Base-by-base conservation (phyloP, 108 stramenopile genomes). In the Pelagomonas calceolata region DNA sequence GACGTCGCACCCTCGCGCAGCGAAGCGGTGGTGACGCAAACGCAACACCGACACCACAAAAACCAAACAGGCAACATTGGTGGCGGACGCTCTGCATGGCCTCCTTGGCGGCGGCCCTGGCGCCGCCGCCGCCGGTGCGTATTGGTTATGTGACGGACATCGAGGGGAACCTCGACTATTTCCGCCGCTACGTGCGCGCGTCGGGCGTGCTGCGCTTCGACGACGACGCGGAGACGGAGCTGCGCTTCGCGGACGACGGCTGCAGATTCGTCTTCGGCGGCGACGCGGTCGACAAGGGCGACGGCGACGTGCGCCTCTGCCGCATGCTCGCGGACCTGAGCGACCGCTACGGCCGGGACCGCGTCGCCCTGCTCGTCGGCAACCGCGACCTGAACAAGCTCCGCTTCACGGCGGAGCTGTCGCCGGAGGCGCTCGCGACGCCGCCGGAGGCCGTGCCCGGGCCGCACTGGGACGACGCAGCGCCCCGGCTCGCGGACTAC, bases 351-450 rank as follows among this genome's bases (percentile, higher is more conserved):
- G 84, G 82, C 0, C 39, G 39, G 39, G 68, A 79, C 68, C 78
- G 81, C 17, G 89, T 88, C n/a, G 77, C 76, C 70, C 68, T 90
- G 44, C 66, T 90, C 67, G 83, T 88, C 29, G 89, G 89, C 0
- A 90, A 90, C 75, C 79, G 89, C 60, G 89, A 90, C 85, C 70
- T 90, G 66, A 90, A 88, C 76, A 90, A 90, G 63, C 34, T 90
- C 30, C 82, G 87, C 73, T 82, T 84, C 43, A 68, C 72, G 4
- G 80, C 84, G 7, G 87, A 88, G 70, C 70, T 88, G 9, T 73
- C 75, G 12, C 71, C 31, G 39, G 39, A 43, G 39, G 51, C 51
- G 51, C 21, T 26, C 51, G 21, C 51, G 51, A 26, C 51, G 21
- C 21, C 51, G 51, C 51, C 51, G 51, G 51, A 60, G 51, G 51